Evolutionary conservation across 495 filamentous ascomycete species (phyloP).

Genomic region (Penicillium fimorum): DNA sequence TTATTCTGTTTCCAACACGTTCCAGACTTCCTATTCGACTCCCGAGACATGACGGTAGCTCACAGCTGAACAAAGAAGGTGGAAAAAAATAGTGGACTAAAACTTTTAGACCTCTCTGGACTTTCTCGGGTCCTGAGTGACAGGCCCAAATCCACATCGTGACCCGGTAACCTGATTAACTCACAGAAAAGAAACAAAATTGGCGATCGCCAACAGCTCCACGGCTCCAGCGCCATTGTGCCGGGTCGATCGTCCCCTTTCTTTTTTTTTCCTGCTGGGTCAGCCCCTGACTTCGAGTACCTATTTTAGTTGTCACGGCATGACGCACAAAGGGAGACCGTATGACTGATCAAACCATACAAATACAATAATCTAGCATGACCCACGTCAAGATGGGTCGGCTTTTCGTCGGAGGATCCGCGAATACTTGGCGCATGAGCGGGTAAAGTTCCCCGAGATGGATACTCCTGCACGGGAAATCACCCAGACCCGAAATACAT

Average conservation of each 20-base stretch:
- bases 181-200: conserved; percentile 17
- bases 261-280: conserved; percentile 22
- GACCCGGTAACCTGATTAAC: conserved; percentile 6
- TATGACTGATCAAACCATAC: conserved; percentile 20
- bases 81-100: background rate
- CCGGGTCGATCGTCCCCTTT: conserved; percentile 27
- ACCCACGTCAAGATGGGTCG: conserved; percentile 16
- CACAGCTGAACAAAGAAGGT: background rate
- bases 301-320: conserved; percentile 3
- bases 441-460: conserved; percentile 21
- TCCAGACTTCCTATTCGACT: background rate
- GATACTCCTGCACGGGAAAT: conserved; percentile 18
- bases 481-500: background rate
- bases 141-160: conserved; percentile 12
- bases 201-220: conserved; percentile 24
- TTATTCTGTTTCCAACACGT: background rate
- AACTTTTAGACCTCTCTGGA: conserved; percentile 6
- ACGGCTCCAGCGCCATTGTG: conserved; percentile 23
- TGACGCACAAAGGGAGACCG: conserved; percentile 9
- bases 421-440: conserved; percentile 17
- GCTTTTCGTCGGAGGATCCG: conserved; percentile 21
- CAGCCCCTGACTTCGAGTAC: conserved; percentile 20
- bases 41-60: conserved; percentile 1
- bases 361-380: conserved; percentile 10
- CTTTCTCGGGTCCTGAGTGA: background rate